Conservation (phyloP, 2,329 filamentous ascomycete genomes). For the Grosmannia serpens region DNA sequence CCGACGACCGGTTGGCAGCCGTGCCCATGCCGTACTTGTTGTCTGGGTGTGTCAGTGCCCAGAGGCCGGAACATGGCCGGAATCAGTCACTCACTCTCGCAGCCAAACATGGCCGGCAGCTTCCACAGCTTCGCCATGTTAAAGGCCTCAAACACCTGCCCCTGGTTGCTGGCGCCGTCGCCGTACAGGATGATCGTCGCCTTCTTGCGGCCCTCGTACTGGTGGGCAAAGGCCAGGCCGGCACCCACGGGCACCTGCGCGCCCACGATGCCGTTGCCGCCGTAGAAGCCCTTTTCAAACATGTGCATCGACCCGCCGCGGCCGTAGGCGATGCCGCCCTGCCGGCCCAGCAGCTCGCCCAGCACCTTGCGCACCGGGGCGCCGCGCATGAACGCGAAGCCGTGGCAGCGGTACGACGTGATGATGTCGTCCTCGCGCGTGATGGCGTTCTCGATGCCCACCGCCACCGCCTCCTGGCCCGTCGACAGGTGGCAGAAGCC, state of each 20-base stretch:
- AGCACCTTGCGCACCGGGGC: slow-evolving; percentile 85
- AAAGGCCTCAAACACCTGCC: slow-evolving; percentile 98
- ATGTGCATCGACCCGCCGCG: slow-evolving; percentile 99
- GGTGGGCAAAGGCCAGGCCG: slow-evolving; percentile 91
- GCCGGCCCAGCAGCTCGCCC: slow-evolving; percentile 85
- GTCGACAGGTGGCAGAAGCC: slow-evolving; percentile 99
- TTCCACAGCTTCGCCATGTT: slow-evolving; percentile 99
- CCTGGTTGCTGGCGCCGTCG: slow-evolving; percentile 97
- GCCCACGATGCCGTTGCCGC: slow-evolving; percentile 97
- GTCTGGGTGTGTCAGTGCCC: too few relatives aligned
- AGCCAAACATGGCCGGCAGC: slow-evolving; percentile 87
- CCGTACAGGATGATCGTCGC: slow-evolving; percentile 86
- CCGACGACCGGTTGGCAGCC: slow-evolving; percentile 83
- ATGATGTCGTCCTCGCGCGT: slow-evolving; percentile 87
- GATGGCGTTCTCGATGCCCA: slow-evolving; percentile 94
- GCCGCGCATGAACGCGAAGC: slow-evolving; percentile 94
- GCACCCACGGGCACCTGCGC: slow-evolving; percentile 96
- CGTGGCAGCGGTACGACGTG: slow-evolving; percentile 98
- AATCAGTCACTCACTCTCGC: slow-evolving; percentile 74
- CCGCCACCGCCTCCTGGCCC: slow-evolving; percentile 93
- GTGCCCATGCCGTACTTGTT: slow-evolving; percentile 99
- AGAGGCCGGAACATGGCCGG: too few relatives aligned
- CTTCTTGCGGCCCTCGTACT: slow-evolving; percentile 82
- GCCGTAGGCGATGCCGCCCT: slow-evolving; percentile 94
- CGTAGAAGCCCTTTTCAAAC: slow-evolving; percentile 97